Percentiles rank a stretch among this genome's conserved stretches.
Conservation (phyloP, 352 stramenopile genomes). For the Phytophthora pluvialis region DNA sequence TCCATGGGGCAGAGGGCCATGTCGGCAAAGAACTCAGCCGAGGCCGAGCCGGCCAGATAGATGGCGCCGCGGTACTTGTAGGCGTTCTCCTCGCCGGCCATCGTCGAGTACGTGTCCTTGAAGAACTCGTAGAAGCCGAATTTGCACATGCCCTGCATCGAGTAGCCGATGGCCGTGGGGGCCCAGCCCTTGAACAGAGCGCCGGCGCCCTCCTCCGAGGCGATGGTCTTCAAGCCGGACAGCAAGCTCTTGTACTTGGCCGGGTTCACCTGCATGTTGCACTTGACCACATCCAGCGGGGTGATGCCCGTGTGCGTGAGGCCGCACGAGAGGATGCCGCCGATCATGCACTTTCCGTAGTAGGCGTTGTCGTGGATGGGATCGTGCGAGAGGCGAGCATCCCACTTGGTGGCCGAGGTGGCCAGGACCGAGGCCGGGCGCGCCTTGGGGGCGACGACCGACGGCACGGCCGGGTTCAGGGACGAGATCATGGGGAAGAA, state of each 20-base stretch:
- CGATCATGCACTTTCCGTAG: constrained; percentile 96
- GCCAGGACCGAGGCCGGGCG: constrained; percentile 56
- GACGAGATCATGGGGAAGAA: constrained; percentile 84
- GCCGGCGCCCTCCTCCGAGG: constrained; percentile 80
- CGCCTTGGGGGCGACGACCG: constrained; percentile 41
- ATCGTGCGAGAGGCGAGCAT: constrained; percentile 80
- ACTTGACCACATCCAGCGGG: constrained; percentile 95
- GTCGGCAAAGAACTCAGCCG: constrained; percentile 95
- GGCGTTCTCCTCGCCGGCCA: constrained; percentile 92
- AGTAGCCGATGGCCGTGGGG: constrained; percentile 93
- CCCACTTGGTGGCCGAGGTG: constrained; percentile 84
- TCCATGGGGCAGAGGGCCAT: constrained; percentile 95
- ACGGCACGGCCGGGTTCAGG: constrained; percentile 66
- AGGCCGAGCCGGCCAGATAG: constrained; percentile 93
- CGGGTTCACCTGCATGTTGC: constrained; percentile 95
- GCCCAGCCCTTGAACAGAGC: constrained; percentile 93
- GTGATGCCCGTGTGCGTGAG: constrained; percentile 94
- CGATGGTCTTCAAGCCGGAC: constrained; percentile 86
- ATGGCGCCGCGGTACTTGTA: constrained; percentile 94
- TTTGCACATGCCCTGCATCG: constrained; percentile 90
- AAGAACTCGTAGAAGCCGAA: constrained; percentile 97
- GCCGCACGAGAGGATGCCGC: constrained; percentile 92
- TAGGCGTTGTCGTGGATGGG: constrained; percentile 90
- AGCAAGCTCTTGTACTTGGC: constrained; percentile 86
- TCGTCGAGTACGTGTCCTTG: constrained; percentile 93